Evolutionary conservation across 2,329 filamentous ascomycete genomes (phyloP).

Genomic region (Claviceps maximensis): DNA sequence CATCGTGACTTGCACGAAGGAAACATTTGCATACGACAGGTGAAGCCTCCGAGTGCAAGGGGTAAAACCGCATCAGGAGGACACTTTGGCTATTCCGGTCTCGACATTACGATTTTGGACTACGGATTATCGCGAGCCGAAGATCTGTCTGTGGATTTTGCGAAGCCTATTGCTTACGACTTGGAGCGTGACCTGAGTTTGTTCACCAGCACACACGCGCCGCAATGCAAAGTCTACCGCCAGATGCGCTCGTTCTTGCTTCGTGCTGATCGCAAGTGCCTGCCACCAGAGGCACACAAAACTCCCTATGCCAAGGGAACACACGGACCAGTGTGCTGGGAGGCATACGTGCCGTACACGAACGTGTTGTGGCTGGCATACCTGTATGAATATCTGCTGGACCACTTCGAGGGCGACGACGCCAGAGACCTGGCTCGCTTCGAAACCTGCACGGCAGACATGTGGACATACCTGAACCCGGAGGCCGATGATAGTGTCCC

Average conservation of each 20-base stretch:
- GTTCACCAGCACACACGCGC: constrained; percentile 46
- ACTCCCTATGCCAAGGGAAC: constrained; percentile 32
- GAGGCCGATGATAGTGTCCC: constrained; percentile 32
- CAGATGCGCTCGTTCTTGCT: constrained; percentile 47
- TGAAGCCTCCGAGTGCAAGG: constrained; percentile 20
- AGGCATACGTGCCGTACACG: constrained; percentile 43
- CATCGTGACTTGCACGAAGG: constrained; percentile 55
- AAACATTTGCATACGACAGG: constrained; percentile 44
- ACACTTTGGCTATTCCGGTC: constrained; percentile 44
- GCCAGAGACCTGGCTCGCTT: constrained; percentile 33
- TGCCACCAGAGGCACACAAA: constrained; percentile 33
- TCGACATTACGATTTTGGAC: constrained; percentile 52
- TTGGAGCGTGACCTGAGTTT: constrained; percentile 46
- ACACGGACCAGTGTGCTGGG: constrained; percentile 40
- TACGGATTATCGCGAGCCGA: constrained; percentile 50
- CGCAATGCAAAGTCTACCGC: constrained; percentile 48
- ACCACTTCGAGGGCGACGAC: constrained; percentile 33
- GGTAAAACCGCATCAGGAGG: constrained; percentile 16
- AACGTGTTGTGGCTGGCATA: constrained; percentile 55
- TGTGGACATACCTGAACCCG: constrained; percentile 41
- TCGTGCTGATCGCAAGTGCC: constrained; percentile 34
- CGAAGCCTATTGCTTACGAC: constrained; percentile 37
- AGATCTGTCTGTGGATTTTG: constrained; percentile 23
- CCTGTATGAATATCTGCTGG: constrained; percentile 39
- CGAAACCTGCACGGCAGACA: constrained; percentile 33